Evolutionary conservation across 768 basidiomycete genomes (phyloP), one percentile per base, ranked within the genome.

Genomic region (Leucogyrophana mollusca): DNA sequence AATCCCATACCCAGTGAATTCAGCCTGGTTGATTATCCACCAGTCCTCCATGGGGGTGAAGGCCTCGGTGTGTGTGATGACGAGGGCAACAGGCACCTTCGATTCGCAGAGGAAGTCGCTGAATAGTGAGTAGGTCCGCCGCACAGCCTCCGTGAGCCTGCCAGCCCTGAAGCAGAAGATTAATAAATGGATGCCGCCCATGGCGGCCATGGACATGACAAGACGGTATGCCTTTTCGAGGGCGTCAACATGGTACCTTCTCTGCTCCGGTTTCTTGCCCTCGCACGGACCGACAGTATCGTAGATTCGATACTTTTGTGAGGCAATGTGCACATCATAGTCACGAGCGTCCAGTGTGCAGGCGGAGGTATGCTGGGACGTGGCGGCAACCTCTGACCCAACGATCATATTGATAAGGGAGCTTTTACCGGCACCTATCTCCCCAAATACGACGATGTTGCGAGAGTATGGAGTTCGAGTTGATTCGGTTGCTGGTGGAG

Each of bases 211-310:
- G 20, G 35, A 27, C 8, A 22, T n/a, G 9, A 56, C 4, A 14
- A 56, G 50, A 20, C 33, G 1, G 5, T 56, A 22, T 0, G 54
- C 53, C 6, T 55, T 55, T 14, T 39, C 41, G 27, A 55, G 49
- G 14, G 53, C 42, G 2, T 35, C 34, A 17, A 50, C 6, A 20
- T 9, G 56, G 44, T 4, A 57, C 53, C 10, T 8, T 56, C 0
- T 53, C 45, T 17, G 57, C 57, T 2, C 34, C 62, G 50, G 35
- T 35, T 49, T 55, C 13, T 30, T 55, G 33, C 54, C 57, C 43
- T 64, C 63, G 38, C 55, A 55, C n/a, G 66, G 56, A 21, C 66
- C 67, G 1, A 56, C 61, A 1, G 66, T 67, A 38, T 68, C 66
- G 59, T 52, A 66, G 32, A 68, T 50, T 27, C 55, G 50, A 47